Evolutionary conservation across 108 stramenopile species (phyloP).

Genomic region (Schizochytrium sp.): DNA sequence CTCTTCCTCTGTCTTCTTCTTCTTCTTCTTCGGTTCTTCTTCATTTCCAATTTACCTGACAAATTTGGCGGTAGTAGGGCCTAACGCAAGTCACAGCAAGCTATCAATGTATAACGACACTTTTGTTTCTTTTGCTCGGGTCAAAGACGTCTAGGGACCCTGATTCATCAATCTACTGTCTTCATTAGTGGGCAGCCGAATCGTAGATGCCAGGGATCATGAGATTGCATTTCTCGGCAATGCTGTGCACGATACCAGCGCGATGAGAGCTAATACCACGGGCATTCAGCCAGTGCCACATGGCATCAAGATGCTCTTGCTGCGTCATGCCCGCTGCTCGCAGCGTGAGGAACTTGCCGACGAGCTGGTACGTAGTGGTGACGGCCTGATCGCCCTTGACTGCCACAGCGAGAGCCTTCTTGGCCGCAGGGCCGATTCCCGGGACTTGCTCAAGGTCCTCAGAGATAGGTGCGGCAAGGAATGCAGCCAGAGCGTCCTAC

Average conservation of each 20-base stretch:
- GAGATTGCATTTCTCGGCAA: conserved; percentile 51
- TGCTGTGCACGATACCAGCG: conserved; percentile 46
- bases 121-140: no score
- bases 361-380: conserved; percentile 46
- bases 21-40: no score
- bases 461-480: neutral
- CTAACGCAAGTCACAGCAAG: no score
- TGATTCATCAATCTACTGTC: no score
- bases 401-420: neutral
- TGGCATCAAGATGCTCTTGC: conserved; percentile 52
- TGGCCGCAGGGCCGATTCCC: conserved; percentile 24
- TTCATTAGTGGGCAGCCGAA: neutral
- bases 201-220: conserved; percentile 44
- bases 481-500: neutral
- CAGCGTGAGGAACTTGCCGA: conserved; percentile 50
- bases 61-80: no score
- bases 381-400: neutral
- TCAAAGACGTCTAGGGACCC: no score
- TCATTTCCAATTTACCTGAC: no score
- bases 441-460: conserved; percentile 15
- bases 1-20: no score
- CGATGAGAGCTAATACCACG: conserved; percentile 43
- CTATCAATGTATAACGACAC: no score
- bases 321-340: conserved; percentile 38
- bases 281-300: conserved; percentile 45